phyloP scores from a whole-genome alignment of 805 yeast genomes.

The Ogataea ramenticola region DNA sequence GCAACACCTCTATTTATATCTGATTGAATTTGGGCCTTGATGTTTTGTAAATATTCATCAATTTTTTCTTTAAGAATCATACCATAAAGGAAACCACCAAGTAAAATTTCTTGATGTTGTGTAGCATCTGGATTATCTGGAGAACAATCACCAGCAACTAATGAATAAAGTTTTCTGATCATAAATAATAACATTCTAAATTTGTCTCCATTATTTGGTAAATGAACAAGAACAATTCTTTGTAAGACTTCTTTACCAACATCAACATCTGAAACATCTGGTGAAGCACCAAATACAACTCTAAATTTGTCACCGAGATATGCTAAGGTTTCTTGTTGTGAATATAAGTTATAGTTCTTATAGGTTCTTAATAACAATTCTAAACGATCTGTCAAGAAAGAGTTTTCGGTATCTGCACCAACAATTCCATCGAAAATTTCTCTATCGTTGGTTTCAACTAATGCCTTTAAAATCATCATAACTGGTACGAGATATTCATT shows the following conservation, averaged over 20 bases:
- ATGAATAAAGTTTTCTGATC: conserved; percentile 90
- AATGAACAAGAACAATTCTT: conserved; percentile 85
- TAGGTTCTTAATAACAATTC: conserved; percentile 86
- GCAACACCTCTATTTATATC: conserved; percentile 77
- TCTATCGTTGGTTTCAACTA: conserved; percentile 85
- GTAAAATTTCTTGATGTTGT: conserved; percentile 93
- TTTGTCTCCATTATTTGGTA: conserved; percentile 68
- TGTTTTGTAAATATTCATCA: conserved; percentile 79
- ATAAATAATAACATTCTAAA: conserved; percentile 83
- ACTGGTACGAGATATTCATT: conserved; percentile 94
- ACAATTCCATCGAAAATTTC: conserved; percentile 95
- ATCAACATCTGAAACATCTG: conserved; percentile 81
- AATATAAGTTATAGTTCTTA: conserved; percentile 70
- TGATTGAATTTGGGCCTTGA: conserved; percentile 65
- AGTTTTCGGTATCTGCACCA: conserved; percentile 79
- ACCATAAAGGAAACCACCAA: conserved; percentile 95
- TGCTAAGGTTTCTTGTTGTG: conserved; percentile 85
- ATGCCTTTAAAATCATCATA: conserved; percentile 84
- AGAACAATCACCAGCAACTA: conserved; percentile 94
- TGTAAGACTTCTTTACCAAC: conserved; percentile 81
- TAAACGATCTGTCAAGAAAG: conserved; percentile 96
- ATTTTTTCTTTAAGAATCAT: conserved; percentile 95
- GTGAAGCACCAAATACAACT: conserved; percentile 83
- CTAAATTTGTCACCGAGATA: conserved; percentile 95
- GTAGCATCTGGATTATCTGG: conserved; percentile 99